Percentiles rank a stretch among this genome's conserved stretches.
Evolutionary conservation across 257 asterid species (phyloP).

Genomic region (Asclepias syriaca): DNA sequence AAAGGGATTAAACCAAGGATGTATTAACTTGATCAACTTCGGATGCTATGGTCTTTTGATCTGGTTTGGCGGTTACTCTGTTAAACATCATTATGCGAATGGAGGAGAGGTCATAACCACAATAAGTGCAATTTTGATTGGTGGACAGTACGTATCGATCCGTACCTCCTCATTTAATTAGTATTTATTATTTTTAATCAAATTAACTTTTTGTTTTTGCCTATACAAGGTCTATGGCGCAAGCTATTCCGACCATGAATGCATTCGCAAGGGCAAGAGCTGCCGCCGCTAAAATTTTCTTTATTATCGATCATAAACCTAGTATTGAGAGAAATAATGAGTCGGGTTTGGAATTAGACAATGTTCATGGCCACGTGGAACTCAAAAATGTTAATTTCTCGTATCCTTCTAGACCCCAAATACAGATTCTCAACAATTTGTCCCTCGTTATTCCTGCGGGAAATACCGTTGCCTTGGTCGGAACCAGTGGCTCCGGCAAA

Average conservation of each 20-base stretch:
- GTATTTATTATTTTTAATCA: background rate
- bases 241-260: conserved; percentile 81
- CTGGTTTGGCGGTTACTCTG: conserved; percentile 90
- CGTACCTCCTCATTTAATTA: no score
- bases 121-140: conserved; percentile 91
- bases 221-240: conserved; percentile 77
- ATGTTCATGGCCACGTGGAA: conserved; percentile 64
- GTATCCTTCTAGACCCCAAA: conserved; percentile 78
- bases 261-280: conserved; percentile 90
- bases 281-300: conserved; percentile 79
- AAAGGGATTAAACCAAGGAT: conserved; percentile 79
- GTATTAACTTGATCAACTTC: conserved; percentile 73
- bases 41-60: conserved; percentile 83
- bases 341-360: conserved; percentile 63
- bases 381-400: conserved; percentile 58
- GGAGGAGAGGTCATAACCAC: conserved; percentile 93
- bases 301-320: conserved; percentile 70
- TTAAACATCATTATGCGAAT: conserved; percentile 72
- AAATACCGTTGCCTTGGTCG: conserved; percentile 80
- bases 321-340: conserved; percentile 42
- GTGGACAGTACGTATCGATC: conserved; percentile 68
- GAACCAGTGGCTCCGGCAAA: conserved; percentile 91
- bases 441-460: conserved; percentile 69
- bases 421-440: conserved; percentile 49
- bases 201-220: no score